Evolutionary conservation across 129 eudicot species (phyloP), one percentile per base, ranked within the genome.

Genomic region (Rutidosis leptorrhynchoides): DNA sequence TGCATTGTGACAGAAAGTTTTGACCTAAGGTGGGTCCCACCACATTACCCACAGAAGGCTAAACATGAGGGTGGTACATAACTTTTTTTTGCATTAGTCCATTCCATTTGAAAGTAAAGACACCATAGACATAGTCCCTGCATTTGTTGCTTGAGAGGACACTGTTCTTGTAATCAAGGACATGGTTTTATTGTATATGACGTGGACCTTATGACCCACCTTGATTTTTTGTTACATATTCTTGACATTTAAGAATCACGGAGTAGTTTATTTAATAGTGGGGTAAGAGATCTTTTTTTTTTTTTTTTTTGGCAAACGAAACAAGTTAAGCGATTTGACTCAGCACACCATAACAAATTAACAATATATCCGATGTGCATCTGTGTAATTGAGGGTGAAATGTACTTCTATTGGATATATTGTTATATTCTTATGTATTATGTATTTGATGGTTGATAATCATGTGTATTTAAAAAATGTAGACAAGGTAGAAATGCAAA

Each of bases 1-100:
- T 80, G 84, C 67, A 80, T 30, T 65, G 73, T 65, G 25, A 71
- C 70, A 69, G 73, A 65, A 48, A 58, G 64, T 49, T 37, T 58
- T 69, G 75, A 69, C 63, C 22, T 40, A 3, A 11, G 37, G 59
- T 49, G 48, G 60, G 71, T 6, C 71, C 71, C 48, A 1, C 26
- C 21, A 35, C 64, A 53, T 35, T 66, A 43, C 22, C 70, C 60
- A 19, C 43, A 66, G 71, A 49, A 52, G 30, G 60, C 61, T 48
- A 66, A 49, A 49, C 71, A 66, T 48, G 60, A 49, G 28, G 71
- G 71, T 26, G 71, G 71, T 66, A 66, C 71, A 66, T 66, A 30
- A 52, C 71, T 66, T 66, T 2, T 66, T 49, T 2, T 66, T 49
- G 60, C 71, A 66, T 66, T 66, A 49, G 61, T 49, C 61, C 54